A percentile compares a stretch with the other conserved stretches of the same genome.
phyloP scores from a whole-genome alignment of 2,329 filamentous ascomycete species.

The Aspergillus amoenus region DNA sequence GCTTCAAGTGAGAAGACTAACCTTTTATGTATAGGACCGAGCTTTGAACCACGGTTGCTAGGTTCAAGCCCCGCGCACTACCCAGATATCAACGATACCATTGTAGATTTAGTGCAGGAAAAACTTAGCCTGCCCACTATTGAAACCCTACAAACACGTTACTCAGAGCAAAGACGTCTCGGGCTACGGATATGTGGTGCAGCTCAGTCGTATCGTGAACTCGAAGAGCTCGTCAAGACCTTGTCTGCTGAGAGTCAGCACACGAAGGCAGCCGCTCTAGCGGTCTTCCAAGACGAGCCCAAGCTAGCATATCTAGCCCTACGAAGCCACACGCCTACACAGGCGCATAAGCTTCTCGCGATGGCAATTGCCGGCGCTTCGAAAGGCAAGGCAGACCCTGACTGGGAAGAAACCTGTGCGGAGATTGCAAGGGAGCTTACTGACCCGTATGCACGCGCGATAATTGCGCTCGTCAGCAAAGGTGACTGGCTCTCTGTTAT shows the following conservation, averaged over 20 bases:
- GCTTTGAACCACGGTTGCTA: constrained; percentile 32
- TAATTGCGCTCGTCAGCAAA: constrained; percentile 60
- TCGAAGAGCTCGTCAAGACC: constrained; percentile 50
- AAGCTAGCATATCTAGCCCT: constrained; percentile 59
- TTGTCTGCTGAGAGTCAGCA: constrained; percentile 55
- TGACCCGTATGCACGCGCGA: constrained; percentile 61
- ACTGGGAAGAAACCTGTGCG: constrained; percentile 61
- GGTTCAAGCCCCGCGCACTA: constrained; percentile 24
- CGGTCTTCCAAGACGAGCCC: constrained; percentile 60
- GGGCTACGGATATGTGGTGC: constrained; percentile 62
- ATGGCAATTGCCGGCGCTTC: constrained; percentile 50
- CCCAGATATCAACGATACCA: constrained; percentile 37
- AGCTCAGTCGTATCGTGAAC: constrained; percentile 51
- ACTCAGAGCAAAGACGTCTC: constrained; percentile 57
- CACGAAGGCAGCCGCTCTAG: constrained; percentile 63
- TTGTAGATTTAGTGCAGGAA: constrained; percentile 51
- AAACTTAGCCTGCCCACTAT: constrained; percentile 52
- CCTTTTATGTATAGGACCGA: constrained; percentile 26
- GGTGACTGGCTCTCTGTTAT: constrained; percentile 61
- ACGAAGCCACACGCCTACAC: constrained; percentile 50
- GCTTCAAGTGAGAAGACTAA: constrained; percentile 6
- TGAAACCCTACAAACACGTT: constrained; percentile 52
- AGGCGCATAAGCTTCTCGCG: constrained; percentile 59
- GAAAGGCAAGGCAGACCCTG: constrained; percentile 51
- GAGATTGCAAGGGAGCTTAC: constrained; percentile 63